Evolutionary conservation across 257 asterid genomes (phyloP).

Genomic region (Przewalskia tangutica): DNA sequence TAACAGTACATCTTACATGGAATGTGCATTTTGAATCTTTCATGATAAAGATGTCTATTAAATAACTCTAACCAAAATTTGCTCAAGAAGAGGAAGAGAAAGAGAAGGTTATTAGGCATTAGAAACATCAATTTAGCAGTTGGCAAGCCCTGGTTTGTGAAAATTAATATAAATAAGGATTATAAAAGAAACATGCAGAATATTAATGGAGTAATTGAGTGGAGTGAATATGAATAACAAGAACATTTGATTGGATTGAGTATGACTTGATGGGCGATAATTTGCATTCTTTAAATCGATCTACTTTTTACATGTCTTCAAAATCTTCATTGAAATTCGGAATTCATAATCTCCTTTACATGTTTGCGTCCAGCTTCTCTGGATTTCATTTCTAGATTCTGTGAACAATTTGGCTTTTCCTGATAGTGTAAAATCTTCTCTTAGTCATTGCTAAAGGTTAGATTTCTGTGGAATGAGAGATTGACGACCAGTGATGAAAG

Average conservation of each 20-base stretch:
- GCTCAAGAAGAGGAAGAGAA: neutral
- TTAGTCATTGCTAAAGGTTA: slow-evolving; percentile 68
- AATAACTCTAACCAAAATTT: too few species aligned
- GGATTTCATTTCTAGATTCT: neutral
- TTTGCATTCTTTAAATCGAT: neutral
- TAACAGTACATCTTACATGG: neutral
- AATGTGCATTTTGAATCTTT: neutral
- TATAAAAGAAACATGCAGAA: neutral
- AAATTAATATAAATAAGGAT: neutral
- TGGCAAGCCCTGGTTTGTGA: neutral
- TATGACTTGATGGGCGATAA: neutral
- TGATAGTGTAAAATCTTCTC: neutral
- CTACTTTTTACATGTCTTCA: neutral
- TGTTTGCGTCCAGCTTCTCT: neutral
- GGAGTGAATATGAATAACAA: neutral
- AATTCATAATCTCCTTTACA: neutral
- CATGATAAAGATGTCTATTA: neutral
- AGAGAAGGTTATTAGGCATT: neutral
- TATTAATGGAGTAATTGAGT: neutral
- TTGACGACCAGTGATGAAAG: slow-evolving; percentile 28
- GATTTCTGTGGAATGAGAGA: slow-evolving; percentile 57
- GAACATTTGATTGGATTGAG: neutral
- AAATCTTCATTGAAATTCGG: neutral
- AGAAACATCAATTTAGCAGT: neutral
- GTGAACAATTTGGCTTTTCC: neutral